Base-by-base conservation (phyloP, 257 asterid species). In the Sherardia arvensis region DNA sequence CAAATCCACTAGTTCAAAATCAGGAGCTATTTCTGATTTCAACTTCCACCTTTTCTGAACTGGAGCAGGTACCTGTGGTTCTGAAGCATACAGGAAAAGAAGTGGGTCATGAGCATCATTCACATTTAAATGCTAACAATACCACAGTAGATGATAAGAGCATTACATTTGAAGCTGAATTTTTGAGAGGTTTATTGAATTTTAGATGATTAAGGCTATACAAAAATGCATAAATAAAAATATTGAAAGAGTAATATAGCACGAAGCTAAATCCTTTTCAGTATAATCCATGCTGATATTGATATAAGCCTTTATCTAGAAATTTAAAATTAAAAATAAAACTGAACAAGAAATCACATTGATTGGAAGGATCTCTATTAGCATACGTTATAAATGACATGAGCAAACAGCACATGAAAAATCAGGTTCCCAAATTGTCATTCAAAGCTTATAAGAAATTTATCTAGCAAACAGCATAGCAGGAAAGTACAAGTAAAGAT, bases 1-100 rank as follows among this genome's bases (percentile, higher is more conserved):
- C 83, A 90, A 66, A 71, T 81, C 77, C 87, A 81, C 65, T 74
- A 93, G 91, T 77, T 86, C 85, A 64, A 78, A 61, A 76, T 93
- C 96, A 27, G 83, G 73, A 71, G 69, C 69, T 70, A 87, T 77
- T 72, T 85, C 92, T 56, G 94, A 81, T 71, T 87, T 79, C 20
- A 85, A 90, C 74, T 84, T 85, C 96, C 95, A 93, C 73, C 76
- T 84, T 71, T 81, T 78, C 65, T 71, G 73, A 65, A 68, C 67
- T 38, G 38, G 53, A 60, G 61, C 30, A 56, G 72, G 67, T 66
- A 63, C 75, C 53, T 61, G 53, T 32, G 75, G 30, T 65, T 79
- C 85, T 60, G 34, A 91, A 83, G 85, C 86, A 77, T 62, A 76
- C n/a, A 54, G 71, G 48, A 58, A 48, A 61, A 2, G 73, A 62